Conservation (phyloP, 2,329 filamentous ascomycete genomes). For the Dactylonectria macrodidyma region DNA sequence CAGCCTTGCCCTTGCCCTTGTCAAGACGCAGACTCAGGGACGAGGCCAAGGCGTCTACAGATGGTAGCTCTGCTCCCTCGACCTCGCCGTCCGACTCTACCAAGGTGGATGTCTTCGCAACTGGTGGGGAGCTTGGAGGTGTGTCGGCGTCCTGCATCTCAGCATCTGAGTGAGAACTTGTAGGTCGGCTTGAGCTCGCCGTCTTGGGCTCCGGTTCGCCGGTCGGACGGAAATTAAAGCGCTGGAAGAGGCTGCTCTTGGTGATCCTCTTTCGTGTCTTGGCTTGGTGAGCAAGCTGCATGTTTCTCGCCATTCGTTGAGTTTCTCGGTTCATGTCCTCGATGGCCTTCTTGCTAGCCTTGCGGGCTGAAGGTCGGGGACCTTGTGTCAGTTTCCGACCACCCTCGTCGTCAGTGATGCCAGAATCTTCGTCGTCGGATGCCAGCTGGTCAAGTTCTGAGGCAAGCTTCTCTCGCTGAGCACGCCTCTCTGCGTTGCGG, state of each 20-base stretch:
- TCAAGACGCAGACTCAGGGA: conserved; percentile 56
- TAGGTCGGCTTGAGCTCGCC: conserved; percentile 70
- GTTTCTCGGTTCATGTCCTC: conserved; percentile 97
- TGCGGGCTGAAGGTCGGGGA: conserved; percentile 76
- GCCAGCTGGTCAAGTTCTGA: conserved; percentile 54
- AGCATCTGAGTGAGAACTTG: conserved; percentile 66
- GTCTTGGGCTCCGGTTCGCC: conserved; percentile 55
- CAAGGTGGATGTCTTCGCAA: conserved; percentile 49
- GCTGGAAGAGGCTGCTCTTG: conserved; percentile 85
- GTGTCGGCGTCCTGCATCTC: conserved; percentile 71
- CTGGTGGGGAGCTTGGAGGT: conserved; percentile 79
- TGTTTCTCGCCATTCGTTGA: conserved; percentile 88
- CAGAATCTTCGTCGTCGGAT: conserved; percentile 59
- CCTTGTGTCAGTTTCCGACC: conserved; percentile 79
- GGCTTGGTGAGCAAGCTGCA: conserved; percentile 92
- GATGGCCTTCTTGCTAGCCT: conserved; percentile 93
- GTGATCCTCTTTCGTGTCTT: conserved; percentile 93
- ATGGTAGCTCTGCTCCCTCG: conserved; percentile 44
- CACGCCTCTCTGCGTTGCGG: conserved; percentile 61
- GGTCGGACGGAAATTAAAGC: conserved; percentile 80
- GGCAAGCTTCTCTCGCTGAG: conserved; percentile 53
- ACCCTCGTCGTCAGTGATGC: conserved; percentile 73
- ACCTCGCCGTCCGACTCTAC: conserved; percentile 28
- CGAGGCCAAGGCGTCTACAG: conserved; percentile 54
- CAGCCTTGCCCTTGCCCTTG: conserved; percentile 75